phyloP scores from a whole-genome alignment of 1,284 basidiomycete species.

The Leccinum fallax region DNA sequence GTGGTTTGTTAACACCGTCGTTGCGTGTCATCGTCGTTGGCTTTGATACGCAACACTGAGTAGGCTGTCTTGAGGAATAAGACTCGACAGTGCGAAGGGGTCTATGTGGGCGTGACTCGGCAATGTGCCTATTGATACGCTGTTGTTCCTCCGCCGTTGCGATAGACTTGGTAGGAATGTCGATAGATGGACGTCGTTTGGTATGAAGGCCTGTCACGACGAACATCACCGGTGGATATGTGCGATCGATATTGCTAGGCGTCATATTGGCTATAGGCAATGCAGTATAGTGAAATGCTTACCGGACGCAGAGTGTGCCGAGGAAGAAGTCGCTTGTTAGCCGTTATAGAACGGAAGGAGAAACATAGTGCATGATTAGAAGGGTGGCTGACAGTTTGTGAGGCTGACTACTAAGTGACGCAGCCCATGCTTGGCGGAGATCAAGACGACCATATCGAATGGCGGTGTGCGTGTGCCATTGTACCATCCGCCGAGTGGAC shows the following conservation, averaged over 20 bases:
- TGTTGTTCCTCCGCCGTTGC: background rate
- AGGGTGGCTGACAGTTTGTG: slow-evolving; percentile 20
- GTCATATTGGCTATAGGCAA: slow-evolving; percentile 19
- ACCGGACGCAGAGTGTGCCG: slow-evolving; percentile 6
- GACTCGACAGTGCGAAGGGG: background rate
- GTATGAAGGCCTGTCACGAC: slow-evolving; percentile 27
- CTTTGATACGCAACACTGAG: background rate
- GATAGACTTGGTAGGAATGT: background rate
- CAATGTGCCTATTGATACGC: background rate
- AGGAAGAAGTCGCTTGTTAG: background rate
- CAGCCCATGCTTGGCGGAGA: background rate
- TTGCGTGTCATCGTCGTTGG: slow-evolving; percentile 13
- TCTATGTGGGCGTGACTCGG: background rate
- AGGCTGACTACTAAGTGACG: slow-evolving; percentile 17
- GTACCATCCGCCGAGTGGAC: too few relatives aligned
- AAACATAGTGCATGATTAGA: background rate
- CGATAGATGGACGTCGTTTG: slow-evolving; percentile 19
- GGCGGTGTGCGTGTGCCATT: background rate
- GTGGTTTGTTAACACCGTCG: background rate
- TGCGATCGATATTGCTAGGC: slow-evolving; percentile 17
- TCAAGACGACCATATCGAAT: background rate
- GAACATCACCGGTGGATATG: slow-evolving; percentile 21
- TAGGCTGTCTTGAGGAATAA: background rate
- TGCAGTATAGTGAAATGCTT: slow-evolving; percentile 9
- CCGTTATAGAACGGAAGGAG: background rate